Evolutionary conservation across 1,284 basidiomycete species (phyloP).

Genomic region (Mycosarcoma mackinlayi): DNA sequence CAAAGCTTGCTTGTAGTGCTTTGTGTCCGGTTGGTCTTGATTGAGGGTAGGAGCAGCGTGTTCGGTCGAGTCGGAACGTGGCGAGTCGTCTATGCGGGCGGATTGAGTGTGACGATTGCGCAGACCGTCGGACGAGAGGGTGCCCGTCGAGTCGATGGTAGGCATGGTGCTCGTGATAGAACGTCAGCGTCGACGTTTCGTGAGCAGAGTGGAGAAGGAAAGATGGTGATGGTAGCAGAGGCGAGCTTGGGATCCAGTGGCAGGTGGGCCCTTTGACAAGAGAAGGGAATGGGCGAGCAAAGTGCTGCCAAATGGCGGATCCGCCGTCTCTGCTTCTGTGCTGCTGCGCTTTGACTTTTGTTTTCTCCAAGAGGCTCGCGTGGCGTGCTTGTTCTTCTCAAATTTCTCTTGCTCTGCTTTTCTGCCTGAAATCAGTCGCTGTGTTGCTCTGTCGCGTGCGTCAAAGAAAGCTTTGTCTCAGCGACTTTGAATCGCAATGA

Average conservation of each 20-base stretch:
- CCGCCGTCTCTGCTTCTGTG: no score
- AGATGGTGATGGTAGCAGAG: slow-evolving; percentile 10
- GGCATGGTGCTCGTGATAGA: slow-evolving; percentile 23
- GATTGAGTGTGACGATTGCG: slow-evolving; percentile 32
- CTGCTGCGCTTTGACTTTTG: no score
- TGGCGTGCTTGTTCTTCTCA: no score
- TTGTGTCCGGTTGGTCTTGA: not conserved
- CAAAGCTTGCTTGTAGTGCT: slow-evolving; percentile 8
- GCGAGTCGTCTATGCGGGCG: slow-evolving; percentile 4
- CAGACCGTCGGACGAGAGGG: slow-evolving; percentile 28
- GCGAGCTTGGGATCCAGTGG: not conserved
- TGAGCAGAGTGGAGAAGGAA: not conserved
- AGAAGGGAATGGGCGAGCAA: no score
- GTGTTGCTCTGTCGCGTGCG: slow-evolving; percentile 6
- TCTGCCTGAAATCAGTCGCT: no score
- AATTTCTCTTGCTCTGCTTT: no score
- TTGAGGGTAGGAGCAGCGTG: slow-evolving; percentile 3
- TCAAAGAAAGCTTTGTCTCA: slow-evolving; percentile 6
- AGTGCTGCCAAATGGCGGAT: no score
- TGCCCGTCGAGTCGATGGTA: slow-evolving; percentile 5
- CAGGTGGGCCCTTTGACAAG: not conserved
- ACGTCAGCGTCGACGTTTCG: not conserved
- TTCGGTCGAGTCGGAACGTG: slow-evolving; percentile 27
- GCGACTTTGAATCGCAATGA: not conserved
- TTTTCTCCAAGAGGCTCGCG: no score